phyloP scores from a whole-genome alignment of 2,329 filamentous ascomycete species.

The Xylaria polymorpha region DNA sequence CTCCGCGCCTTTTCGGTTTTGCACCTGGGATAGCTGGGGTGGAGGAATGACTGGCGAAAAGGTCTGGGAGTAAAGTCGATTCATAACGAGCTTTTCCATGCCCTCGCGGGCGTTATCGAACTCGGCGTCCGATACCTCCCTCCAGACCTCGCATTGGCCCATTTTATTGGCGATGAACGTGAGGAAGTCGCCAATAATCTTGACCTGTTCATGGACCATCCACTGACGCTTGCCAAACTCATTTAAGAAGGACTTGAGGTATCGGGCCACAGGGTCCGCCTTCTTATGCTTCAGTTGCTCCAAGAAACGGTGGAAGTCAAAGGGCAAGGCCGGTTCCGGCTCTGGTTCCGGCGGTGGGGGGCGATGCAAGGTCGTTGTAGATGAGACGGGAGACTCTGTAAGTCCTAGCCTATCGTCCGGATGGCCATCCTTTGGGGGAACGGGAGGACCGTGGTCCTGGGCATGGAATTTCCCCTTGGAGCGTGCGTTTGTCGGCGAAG shows the following conservation, averaged over 20 bases:
- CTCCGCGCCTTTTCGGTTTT: slow-evolving; percentile 75
- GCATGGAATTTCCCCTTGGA: slow-evolving; percentile 52
- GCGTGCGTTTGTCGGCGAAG: slow-evolving; percentile 54
- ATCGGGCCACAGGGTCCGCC: slow-evolving; percentile 96
- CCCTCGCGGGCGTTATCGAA: slow-evolving; percentile 98
- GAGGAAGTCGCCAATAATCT: slow-evolving; percentile 96
- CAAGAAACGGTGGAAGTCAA: slow-evolving; percentile 97
- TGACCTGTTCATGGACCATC: slow-evolving; percentile 99
- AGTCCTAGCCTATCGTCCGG: slow-evolving; percentile 54
- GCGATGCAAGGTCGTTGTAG: slow-evolving; percentile 64
- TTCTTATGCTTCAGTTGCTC: slow-evolving; percentile 96
- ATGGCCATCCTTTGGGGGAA: slow-evolving; percentile 70
- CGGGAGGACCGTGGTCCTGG: slow-evolving; percentile 64
- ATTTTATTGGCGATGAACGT: slow-evolving; percentile 99
- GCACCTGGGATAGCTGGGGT: slow-evolving; percentile 76
- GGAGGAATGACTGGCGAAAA: slow-evolving; percentile 94
- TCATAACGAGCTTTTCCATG: slow-evolving; percentile 99
- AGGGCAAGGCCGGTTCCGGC: slow-evolving; percentile 86
- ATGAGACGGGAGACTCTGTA: slow-evolving; percentile 57
- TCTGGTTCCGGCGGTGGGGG: slow-evolving; percentile 78
- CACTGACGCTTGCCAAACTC: slow-evolving; percentile 98
- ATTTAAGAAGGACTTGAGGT: slow-evolving; percentile 90
- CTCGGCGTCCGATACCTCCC: slow-evolving; percentile 92
- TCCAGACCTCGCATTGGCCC: slow-evolving; percentile 96
- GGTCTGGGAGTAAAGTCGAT: slow-evolving; percentile 92